Percentiles rank a stretch among this genome's conserved stretches.
phyloP scores from a whole-genome alignment of 345 rosid species.

The Hibiscus trionum region DNA sequence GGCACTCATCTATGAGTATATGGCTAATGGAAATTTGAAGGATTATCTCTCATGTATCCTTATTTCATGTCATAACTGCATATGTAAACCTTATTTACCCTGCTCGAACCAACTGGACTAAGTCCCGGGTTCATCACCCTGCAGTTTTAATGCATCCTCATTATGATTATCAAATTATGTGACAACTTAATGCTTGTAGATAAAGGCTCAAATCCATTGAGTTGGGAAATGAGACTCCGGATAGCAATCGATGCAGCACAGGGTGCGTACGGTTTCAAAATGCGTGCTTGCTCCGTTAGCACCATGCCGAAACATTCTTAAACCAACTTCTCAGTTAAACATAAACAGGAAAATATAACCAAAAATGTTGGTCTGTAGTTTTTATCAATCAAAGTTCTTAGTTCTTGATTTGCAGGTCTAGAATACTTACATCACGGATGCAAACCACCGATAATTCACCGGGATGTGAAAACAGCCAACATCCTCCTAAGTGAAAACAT shows the following conservation, averaged over 20 bases:
- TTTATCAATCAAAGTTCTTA: not conserved
- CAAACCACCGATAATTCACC: constrained; percentile 13
- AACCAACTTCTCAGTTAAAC: not conserved
- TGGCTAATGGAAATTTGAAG: constrained; percentile 23
- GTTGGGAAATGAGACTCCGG: constrained; percentile 50
- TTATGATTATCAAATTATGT: constrained; percentile 10
- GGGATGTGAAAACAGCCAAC: constrained; percentile 13
- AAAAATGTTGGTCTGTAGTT: not conserved
- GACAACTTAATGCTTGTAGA: constrained; percentile 27
- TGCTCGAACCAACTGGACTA: not conserved
- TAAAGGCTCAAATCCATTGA: constrained; percentile 21
- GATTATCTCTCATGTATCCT: constrained; percentile 10
- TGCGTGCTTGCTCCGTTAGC: not conserved
- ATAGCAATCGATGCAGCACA: constrained; percentile 55
- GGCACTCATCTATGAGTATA: constrained; percentile 31
- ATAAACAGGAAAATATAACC: too few species aligned
- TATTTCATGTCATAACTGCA: constrained; percentile 2
- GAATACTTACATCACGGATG: constrained; percentile 12
- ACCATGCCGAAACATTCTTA: not conserved
- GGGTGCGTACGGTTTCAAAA: constrained; percentile 27
- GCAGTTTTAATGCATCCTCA: not conserved
- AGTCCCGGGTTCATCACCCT: not conserved
- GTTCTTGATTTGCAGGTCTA: constrained; percentile 1
- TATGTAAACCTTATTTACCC: not conserved
- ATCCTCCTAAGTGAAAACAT: constrained; percentile 11